A percentile compares a stretch with the other conserved stretches of the same genome.
Conservation (phyloP, 1,284 basidiomycete genomes). For the Bjerkandera adusta region DNA sequence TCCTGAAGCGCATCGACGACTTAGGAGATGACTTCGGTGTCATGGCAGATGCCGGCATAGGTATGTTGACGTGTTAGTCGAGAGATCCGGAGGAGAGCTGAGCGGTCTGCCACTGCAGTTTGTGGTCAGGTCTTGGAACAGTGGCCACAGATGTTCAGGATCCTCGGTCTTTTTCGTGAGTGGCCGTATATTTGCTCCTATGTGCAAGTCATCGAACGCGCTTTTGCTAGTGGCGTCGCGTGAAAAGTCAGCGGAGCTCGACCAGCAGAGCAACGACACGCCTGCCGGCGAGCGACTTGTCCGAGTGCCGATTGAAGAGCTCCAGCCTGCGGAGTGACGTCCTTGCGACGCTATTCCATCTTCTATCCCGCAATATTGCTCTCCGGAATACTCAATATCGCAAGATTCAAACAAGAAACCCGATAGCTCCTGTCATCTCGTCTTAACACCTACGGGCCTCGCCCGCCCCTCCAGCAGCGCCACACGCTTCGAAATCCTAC, state of each 20-base stretch:
- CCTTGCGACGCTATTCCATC: background rate
- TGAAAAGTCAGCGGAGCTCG: slow-evolving; percentile 27
- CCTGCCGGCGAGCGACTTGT: slow-evolving; percentile 44
- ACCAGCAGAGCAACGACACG: slow-evolving; percentile 22
- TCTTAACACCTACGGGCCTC: background rate
- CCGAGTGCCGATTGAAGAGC: slow-evolving; percentile 61
- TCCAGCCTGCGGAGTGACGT: slow-evolving; percentile 32
- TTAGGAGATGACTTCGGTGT: slow-evolving; percentile 69
- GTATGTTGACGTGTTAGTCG: slow-evolving; percentile 39
- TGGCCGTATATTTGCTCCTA: background rate
- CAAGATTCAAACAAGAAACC: background rate
- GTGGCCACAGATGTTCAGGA: slow-evolving; percentile 81
- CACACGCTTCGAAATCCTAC: background rate
- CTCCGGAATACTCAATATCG: no score
- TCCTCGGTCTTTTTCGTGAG: slow-evolving; percentile 65
- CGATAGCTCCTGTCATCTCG: slow-evolving; percentile 3
- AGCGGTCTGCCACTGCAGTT: slow-evolving; percentile 37
- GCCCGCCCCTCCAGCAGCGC: background rate
- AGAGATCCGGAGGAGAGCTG: no score
- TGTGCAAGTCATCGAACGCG: background rate
- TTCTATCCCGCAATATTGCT: background rate
- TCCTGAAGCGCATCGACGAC: slow-evolving; percentile 64
- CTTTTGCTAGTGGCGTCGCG: slow-evolving; percentile 52
- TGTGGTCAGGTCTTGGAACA: slow-evolving; percentile 75
- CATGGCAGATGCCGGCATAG: slow-evolving; percentile 72